Conservation (phyloP, 2,329 filamentous ascomycete genomes). For the Westerdykella aurantiaca region DNA sequence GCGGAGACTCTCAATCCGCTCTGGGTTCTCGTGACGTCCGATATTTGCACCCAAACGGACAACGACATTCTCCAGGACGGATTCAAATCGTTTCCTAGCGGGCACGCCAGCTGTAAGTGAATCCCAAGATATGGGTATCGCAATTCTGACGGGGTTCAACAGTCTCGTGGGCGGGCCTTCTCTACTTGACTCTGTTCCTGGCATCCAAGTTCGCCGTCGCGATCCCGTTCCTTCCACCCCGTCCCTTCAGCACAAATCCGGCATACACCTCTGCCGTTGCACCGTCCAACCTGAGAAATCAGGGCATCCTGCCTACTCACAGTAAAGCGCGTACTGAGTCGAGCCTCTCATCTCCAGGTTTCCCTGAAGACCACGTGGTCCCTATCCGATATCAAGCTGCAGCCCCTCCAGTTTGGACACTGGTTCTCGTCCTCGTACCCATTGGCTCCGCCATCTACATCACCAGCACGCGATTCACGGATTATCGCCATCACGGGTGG, state of each 20-base stretch:
- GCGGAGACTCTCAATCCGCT: constrained; percentile 46
- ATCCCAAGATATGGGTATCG: background rate
- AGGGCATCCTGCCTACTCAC: constrained; percentile 18
- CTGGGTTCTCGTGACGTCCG: constrained; percentile 65
- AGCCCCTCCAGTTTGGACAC: constrained; percentile 73
- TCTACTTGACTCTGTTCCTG: constrained; percentile 82
- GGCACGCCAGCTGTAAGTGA: constrained; percentile 61
- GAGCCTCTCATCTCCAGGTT: constrained; percentile 5
- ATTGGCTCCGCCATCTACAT: constrained; percentile 74
- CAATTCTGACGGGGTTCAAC: background rate
- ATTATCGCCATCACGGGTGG: constrained; percentile 88
- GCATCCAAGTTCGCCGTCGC: constrained; percentile 74
- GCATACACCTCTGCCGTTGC: constrained; percentile 43
- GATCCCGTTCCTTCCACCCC: constrained; percentile 60
- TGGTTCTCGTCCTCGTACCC: constrained; percentile 64
- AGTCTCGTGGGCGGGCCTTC: constrained; percentile 70
- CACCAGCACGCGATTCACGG: constrained; percentile 76
- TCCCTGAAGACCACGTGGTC: constrained; percentile 35
- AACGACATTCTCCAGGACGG: constrained; percentile 63
- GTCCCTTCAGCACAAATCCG: constrained; percentile 45
- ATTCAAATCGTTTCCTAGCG: constrained; percentile 78
- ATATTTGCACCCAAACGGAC: constrained; percentile 68
- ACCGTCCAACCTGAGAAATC: constrained; percentile 26
- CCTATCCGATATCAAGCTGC: constrained; percentile 67
- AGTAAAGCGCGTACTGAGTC: constrained; percentile 20